Evolutionary conservation across 192 early-diverging fungal species (phyloP).

Genomic region (Jimgerdemannia flammicorona): DNA sequence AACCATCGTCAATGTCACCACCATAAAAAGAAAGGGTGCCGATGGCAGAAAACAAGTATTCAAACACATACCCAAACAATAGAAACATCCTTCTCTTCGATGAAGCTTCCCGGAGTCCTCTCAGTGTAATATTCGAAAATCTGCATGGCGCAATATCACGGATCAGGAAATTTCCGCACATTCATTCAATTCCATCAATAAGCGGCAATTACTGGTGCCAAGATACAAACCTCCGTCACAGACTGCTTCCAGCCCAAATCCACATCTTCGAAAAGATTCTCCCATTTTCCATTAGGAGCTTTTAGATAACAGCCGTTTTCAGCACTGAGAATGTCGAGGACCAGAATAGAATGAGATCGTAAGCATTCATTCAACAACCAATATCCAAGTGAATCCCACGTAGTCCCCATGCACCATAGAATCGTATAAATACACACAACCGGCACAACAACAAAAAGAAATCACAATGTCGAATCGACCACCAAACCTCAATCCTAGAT

Average conservation of each 20-base stretch:
- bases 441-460: too few relatives aligned
- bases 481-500: conserved; percentile 47
- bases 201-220: background rate
- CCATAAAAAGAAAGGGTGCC: background rate
- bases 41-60: background rate
- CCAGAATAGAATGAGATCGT: too few relatives aligned
- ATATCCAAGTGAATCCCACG: too few relatives aligned
- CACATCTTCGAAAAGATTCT: conserved; percentile 46
- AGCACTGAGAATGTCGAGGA: conserved; percentile 37
- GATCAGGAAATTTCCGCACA: conserved; percentile 8
- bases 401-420: too few relatives aligned
- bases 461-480: background rate
- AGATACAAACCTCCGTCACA: conserved; percentile 51
- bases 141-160: conserved; percentile 4
- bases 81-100: conserved; percentile 69
- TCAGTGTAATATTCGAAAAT: conserved; percentile 84
- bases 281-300: conserved; percentile 58
- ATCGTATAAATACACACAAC: too few relatives aligned
- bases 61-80: conserved; percentile 60
- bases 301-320: conserved; percentile 75
- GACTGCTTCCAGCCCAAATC: conserved; percentile 66
- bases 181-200: conserved; percentile 32
- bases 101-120: conserved; percentile 73
- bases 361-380: too few relatives aligned
- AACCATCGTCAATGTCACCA: background rate